Evolutionary conservation across 116 monocot genomes (phyloP), one percentile per base, ranked within the genome.

Genomic region (Papilionanthe hybrid): DNA sequence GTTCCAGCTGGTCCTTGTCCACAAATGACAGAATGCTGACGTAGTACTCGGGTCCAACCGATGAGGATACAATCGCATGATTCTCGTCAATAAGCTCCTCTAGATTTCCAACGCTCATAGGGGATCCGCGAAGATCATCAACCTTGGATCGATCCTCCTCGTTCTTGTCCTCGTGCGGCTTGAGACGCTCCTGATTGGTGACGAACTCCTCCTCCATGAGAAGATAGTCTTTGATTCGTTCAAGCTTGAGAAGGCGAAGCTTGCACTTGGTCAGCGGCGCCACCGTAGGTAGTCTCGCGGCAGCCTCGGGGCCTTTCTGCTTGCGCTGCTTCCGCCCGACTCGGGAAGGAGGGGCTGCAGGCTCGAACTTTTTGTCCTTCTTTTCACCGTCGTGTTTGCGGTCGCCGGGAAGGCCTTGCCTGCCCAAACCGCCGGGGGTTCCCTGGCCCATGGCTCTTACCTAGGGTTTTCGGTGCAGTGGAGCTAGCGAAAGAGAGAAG

Each of bases 161-260:
- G 83, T 84, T 90, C 91, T 94, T 94, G 49, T 97, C 96, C 85
- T 97, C 96, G 77, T 92, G 90, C 18, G 94, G 96, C 69, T 88
- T 87, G 66, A 97, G 88, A 44, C 96, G 79, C 87, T 97, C 96
- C 89, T 97, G 96, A 75, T 85, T 93, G 49, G 88, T 84, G 11
- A 96, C 96, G 79, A 96, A 96, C 91, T 96, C 96, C 86, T 96
- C 96, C 85, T 96, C 96, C 96, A 96, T 96, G 66, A 96, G 84
- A 28, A 96, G 88, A 75, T 94, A 94, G 81, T 96, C 96, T 84
- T 97, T 97, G 87, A 94, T 90, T 76, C 96, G 86, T 82, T 97
- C 96, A 41, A 97, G 89, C 86, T 97, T 97, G 43, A 97, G 92
- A 7, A 94, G 85, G 4, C 94, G 84, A 20, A 96, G 96, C 77